A percentile compares a stretch with the other conserved stretches of the same genome.
phyloP scores from a whole-genome alignment of 1,284 basidiomycete species.

The Earliella scabrosa region DNA sequence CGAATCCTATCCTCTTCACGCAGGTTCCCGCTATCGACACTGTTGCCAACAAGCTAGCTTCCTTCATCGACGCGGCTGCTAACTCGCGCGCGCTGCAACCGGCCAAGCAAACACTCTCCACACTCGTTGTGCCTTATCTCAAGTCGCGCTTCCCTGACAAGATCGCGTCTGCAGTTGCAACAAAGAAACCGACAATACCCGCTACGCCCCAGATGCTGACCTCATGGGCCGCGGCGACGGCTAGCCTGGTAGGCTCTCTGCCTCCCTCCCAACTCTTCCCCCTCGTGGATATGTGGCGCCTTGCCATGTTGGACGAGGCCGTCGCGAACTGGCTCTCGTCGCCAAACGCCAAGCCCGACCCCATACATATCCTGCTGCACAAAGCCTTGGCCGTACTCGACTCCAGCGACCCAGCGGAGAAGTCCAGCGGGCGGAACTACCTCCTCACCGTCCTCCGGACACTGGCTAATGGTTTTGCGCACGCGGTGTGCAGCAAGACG shows the following conservation, averaged over 20 bases:
- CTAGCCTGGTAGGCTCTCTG: conserved; percentile 50
- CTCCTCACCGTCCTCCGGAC: conserved; percentile 75
- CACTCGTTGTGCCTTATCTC: conserved; percentile 66
- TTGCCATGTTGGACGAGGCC: conserved; percentile 69
- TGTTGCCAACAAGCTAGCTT: conserved; percentile 63
- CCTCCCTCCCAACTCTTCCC: conserved; percentile 74
- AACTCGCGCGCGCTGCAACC: conserved; percentile 41
- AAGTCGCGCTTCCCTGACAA: conserved; percentile 49
- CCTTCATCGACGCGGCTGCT: conserved; percentile 58
- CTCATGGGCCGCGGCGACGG: conserved; percentile 55
- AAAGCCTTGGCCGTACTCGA: conserved; percentile 43
- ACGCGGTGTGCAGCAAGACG: conserved; percentile 52
- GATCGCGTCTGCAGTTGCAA: conserved; percentile 13
- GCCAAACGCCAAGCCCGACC: conserved; percentile 37
- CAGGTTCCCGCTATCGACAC: conserved; percentile 73
- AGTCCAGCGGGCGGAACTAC: conserved; percentile 48
- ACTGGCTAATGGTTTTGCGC: conserved; percentile 75
- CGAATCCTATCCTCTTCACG: conserved; percentile 77
- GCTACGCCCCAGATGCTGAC: conserved; percentile 35
- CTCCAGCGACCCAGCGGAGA: conserved; percentile 29
- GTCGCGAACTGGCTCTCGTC: conserved; percentile 57
- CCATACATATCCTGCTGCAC: conserved; percentile 47
- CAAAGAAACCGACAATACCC: conserved; percentile 29
- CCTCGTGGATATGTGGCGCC: conserved; percentile 82
- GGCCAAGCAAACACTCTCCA: conserved; percentile 53